Conservation (phyloP, 2,329 filamentous ascomycete genomes). For the Bertia moriformis region DNA sequence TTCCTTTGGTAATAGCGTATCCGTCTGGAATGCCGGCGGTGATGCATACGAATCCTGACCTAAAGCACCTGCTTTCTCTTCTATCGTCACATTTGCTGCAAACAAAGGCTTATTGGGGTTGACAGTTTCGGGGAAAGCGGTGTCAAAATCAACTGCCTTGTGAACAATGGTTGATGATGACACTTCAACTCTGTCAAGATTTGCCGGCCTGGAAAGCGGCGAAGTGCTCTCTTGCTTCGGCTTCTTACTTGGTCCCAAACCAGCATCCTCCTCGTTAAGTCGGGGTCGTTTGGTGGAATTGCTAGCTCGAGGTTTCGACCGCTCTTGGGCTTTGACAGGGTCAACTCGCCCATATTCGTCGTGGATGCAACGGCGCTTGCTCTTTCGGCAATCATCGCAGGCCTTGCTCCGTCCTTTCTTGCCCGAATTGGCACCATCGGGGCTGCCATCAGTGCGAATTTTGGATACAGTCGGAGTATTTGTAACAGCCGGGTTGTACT, state of each 20-base stretch:
- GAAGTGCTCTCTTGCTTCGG: conserved; percentile 9
- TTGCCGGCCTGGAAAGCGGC: conserved; percentile 4
- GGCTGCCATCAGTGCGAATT: conserved; percentile 13
- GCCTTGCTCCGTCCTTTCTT: conserved; percentile 48
- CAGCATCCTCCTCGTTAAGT: conserved; percentile 20
- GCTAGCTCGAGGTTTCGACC: conserved; percentile 41
- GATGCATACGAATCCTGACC: conserved; percentile 17
- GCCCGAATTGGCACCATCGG: conserved; percentile 19
- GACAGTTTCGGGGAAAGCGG: no score
- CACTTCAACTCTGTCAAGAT: not conserved
- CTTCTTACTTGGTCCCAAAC: conserved; percentile 12
- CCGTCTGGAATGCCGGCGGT: conserved; percentile 17
- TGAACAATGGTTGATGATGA: not conserved
- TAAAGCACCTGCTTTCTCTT: conserved; percentile 2
- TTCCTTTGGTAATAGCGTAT: conserved; percentile 14
- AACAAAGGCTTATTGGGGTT: no score
- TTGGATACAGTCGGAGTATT: conserved; percentile 11
- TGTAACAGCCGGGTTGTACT: conserved; percentile 7
- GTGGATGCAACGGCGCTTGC: conserved; percentile 55
- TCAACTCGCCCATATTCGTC: conserved; percentile 51
- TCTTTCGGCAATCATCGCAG: conserved; percentile 52
- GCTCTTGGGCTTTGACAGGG: conserved; percentile 46
- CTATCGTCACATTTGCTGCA: not conserved
- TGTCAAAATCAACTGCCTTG: not conserved
- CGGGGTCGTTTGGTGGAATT: conserved; percentile 36